Evolutionary conservation across 1,139 yeast genomes (phyloP).

Genomic region (Protomyces macrosporus): DNA sequence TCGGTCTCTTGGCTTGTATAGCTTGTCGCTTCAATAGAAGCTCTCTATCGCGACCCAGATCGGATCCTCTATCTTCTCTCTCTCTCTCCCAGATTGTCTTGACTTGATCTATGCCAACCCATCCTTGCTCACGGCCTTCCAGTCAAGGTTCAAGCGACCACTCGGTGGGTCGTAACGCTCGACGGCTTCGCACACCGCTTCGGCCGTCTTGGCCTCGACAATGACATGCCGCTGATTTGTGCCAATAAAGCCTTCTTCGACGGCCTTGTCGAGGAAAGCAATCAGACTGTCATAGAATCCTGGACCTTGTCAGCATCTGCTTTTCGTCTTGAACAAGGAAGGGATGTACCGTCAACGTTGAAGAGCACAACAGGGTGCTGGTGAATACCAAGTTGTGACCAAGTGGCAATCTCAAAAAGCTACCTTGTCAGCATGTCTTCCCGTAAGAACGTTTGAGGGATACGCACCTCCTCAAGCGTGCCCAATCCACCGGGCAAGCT

Average conservation of each 20-base stretch:
- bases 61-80: not conserved
- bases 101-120: not conserved
- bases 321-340: not conserved
- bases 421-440: not conserved
- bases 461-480: constrained; percentile 74
- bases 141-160: constrained; percentile 67
- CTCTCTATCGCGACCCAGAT: not conserved
- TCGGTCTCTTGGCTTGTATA: not conserved
- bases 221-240: constrained; percentile 59
- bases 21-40: not conserved
- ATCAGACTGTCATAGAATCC: constrained; percentile 69
- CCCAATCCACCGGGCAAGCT: constrained; percentile 94
- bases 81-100: not conserved
- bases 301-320: not conserved
- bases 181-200: constrained; percentile 52
- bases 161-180: constrained; percentile 62
- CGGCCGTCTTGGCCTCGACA: constrained; percentile 61
- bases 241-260: constrained; percentile 63
- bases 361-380: constrained; percentile 70
- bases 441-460: not conserved
- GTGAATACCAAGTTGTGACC: constrained; percentile 87
- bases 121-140: constrained; percentile 42
- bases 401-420: constrained; percentile 66
- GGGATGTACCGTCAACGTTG: constrained; percentile 53
- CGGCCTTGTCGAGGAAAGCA: constrained; percentile 44